Evolutionary conservation across 495 filamentous ascomycete species (phyloP).

Genomic region (Barbatosphaeria neglecta): DNA sequence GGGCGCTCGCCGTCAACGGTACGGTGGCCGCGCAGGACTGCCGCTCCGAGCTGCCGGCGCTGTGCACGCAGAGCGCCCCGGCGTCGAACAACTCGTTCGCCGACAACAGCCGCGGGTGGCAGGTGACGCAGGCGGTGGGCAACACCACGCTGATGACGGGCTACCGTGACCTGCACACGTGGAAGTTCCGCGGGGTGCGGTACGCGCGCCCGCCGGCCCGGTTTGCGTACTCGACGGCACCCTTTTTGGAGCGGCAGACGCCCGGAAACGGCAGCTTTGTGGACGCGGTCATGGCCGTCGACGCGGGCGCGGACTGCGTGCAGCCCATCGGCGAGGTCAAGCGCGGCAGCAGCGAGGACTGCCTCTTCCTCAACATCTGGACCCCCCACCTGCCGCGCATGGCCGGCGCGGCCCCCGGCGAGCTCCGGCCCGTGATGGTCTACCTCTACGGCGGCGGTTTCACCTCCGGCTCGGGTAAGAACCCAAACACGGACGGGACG

Average conservation of each 20-base stretch:
- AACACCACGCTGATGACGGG: slow-evolving; percentile 19
- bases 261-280: background rate
- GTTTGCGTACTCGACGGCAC: slow-evolving; percentile 19
- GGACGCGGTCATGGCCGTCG: slow-evolving; percentile 10
- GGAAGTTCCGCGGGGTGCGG: slow-evolving; percentile 29
- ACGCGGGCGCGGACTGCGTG: slow-evolving; percentile 17
- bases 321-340: slow-evolving; percentile 19
- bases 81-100: slow-evolving; percentile 14
- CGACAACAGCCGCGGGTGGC: slow-evolving; percentile 19
- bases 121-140: slow-evolving; percentile 14
- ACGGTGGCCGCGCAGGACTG: slow-evolving; percentile 7
- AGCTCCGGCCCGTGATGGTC: slow-evolving; percentile 24
- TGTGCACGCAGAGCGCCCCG: slow-evolving; percentile 27
- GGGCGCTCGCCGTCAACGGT: slow-evolving; percentile 17
- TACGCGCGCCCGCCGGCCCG: slow-evolving; percentile 25
- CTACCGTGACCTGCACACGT: slow-evolving; percentile 25
- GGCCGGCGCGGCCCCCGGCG: slow-evolving; percentile 1
- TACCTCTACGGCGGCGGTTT: slow-evolving; percentile 28
- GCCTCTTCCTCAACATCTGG: slow-evolving; percentile 30
- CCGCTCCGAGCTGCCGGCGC: slow-evolving; percentile 11
- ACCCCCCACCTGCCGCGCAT: slow-evolving; percentile 21
- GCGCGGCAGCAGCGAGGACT: slow-evolving; percentile 22
- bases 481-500: slow-evolving; percentile 25
- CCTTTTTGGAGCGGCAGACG: slow-evolving; percentile 6
- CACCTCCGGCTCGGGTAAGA: slow-evolving; percentile 20